Evolutionary conservation across 2,329 filamentous ascomycete species (phyloP).

Genomic region (Aspergillus aculeatus): DNA sequence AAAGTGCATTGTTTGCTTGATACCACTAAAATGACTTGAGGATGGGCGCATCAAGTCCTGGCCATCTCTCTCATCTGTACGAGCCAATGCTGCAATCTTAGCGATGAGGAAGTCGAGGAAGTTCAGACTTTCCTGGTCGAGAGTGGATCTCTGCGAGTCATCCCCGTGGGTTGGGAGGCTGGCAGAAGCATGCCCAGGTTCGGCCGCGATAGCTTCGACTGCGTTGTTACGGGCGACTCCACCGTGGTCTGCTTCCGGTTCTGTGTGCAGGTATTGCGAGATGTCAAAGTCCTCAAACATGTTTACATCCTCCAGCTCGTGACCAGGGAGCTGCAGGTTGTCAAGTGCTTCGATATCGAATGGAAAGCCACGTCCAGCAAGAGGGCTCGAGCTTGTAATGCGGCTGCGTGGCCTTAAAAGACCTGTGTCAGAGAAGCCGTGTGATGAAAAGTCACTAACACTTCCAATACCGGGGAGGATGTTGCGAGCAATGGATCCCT

Average conservation of each 20-base stretch:
- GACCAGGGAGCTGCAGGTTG: slow-evolving; percentile 22
- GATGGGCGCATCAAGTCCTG: slow-evolving; percentile 5
- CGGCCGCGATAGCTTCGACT: slow-evolving; percentile 4
- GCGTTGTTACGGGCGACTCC: slow-evolving; percentile 16
- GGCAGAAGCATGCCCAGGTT: slow-evolving; percentile 31
- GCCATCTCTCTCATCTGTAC: slow-evolving; percentile 15
- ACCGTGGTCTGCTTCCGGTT: slow-evolving; percentile 22
- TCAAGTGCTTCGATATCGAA: slow-evolving; percentile 27
- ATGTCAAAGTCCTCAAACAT: slow-evolving; percentile 30
- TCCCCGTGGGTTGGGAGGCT: slow-evolving; percentile 17
- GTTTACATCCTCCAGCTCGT: slow-evolving; percentile 23
- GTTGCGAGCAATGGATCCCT: slow-evolving; percentile 37
- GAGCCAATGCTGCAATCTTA: slow-evolving; percentile 40
- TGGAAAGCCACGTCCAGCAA: slow-evolving; percentile 52
- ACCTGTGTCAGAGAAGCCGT: slow-evolving; percentile 22
- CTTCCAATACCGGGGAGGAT: slow-evolving; percentile 36
- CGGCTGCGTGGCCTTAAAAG: slow-evolving; percentile 48
- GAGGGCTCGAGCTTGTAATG: slow-evolving; percentile 60
- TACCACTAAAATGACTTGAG: neutral
- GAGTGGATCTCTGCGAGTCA: slow-evolving; percentile 51
- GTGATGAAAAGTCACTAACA: slow-evolving; percentile 35
- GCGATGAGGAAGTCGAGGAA: slow-evolving; percentile 61
- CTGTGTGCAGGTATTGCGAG: slow-evolving; percentile 33
- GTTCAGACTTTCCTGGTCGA: slow-evolving; percentile 61
- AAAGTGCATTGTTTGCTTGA: slow-evolving; percentile 56